Percentiles rank a stretch among this genome's conserved stretches.
phyloP scores from a whole-genome alignment of 371 early-diverging fungal species.

The Dinochytrium kinnereticum region DNA sequence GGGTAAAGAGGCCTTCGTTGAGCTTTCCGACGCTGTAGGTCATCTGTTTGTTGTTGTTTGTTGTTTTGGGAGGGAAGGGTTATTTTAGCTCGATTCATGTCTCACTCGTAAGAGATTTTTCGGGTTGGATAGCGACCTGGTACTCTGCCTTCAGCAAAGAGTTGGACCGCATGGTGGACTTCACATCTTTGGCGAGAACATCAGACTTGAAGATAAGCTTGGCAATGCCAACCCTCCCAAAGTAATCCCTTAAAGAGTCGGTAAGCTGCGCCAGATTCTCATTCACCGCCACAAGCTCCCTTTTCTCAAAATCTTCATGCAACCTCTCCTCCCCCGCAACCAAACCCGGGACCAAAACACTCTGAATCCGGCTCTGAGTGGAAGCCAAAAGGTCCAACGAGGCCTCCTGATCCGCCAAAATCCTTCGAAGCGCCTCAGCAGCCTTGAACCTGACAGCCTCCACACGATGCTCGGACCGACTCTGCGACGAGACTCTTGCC shows the following conservation, averaged over 20 bases:
- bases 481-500: conserved; percentile 19
- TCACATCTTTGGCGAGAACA: conserved; percentile 35
- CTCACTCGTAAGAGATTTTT: background rate
- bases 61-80: background rate
- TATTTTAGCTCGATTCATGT: background rate
- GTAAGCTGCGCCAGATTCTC: conserved; percentile 30
- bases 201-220: conserved; percentile 40
- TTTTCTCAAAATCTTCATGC: conserved; percentile 33
- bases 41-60: conserved; percentile 33
- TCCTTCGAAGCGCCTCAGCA: conserved; percentile 5
- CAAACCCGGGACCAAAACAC: conserved; percentile 30
- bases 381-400: conserved; percentile 19
- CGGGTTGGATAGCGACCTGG: conserved; percentile 23
- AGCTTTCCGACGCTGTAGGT: conserved; percentile 44
- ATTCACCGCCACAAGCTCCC: conserved; percentile 38
- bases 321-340: conserved; percentile 41
- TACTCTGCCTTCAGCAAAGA: conserved; percentile 42
- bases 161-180: conserved; percentile 33
- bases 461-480: conserved; percentile 12
- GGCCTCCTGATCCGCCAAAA: conserved; percentile 26
- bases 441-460: conserved; percentile 21
- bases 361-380: conserved; percentile 21
- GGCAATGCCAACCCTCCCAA: conserved; percentile 34
- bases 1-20: conserved; percentile 41
- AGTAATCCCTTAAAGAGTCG: conserved; percentile 30